Conservation (phyloP, 805 yeast genomes). For the Teunomyces gatunensis region DNA sequence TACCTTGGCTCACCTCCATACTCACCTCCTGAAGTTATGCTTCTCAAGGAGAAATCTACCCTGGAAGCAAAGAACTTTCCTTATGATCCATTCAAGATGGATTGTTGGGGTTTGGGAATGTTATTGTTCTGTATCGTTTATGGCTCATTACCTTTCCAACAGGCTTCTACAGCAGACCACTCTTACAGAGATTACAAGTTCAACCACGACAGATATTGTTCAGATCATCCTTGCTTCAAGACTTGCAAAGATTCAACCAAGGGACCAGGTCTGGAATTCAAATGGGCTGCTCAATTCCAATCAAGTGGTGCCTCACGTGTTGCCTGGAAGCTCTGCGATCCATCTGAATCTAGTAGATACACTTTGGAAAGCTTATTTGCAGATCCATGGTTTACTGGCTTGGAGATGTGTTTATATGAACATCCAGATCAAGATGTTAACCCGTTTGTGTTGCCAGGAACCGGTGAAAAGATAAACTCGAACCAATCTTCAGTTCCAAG, state of each 20-base stretch:
- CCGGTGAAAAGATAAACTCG: conserved; percentile 15
- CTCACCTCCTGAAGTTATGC: conserved; percentile 74
- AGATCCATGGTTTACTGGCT: conserved; percentile 61
- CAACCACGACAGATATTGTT: conserved; percentile 41
- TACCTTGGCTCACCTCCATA: conserved; percentile 81
- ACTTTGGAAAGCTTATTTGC: conserved; percentile 50
- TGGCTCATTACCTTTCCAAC: conserved; percentile 58
- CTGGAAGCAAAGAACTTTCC: conserved; percentile 37
- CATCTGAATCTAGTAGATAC: conserved; percentile 52
- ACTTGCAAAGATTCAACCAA: conserved; percentile 40
- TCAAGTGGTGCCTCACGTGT: conserved; percentile 62
- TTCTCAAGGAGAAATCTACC: conserved; percentile 36
- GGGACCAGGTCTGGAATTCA: conserved; percentile 73
- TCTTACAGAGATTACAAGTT: conserved; percentile 55
- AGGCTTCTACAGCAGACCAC: conserved; percentile 47
- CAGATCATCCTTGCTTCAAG: conserved; percentile 49
- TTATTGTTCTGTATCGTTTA: conserved; percentile 58
- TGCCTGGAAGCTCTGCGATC: conserved; percentile 74
- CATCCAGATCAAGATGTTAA: conserved; percentile 37
- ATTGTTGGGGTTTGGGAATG: conserved; percentile 73
- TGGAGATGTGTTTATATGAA: conserved; percentile 63
- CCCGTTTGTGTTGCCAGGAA: conserved; percentile 31
- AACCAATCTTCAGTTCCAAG: conserved; percentile 15
- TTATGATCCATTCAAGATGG: conserved; percentile 67
- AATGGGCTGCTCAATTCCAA: conserved; percentile 61